These are phyloP conservation scores for Euphorbia tirucalli DNA, from an alignment of 345 rosid genomes.

Conservation along the genomic window DNA sequence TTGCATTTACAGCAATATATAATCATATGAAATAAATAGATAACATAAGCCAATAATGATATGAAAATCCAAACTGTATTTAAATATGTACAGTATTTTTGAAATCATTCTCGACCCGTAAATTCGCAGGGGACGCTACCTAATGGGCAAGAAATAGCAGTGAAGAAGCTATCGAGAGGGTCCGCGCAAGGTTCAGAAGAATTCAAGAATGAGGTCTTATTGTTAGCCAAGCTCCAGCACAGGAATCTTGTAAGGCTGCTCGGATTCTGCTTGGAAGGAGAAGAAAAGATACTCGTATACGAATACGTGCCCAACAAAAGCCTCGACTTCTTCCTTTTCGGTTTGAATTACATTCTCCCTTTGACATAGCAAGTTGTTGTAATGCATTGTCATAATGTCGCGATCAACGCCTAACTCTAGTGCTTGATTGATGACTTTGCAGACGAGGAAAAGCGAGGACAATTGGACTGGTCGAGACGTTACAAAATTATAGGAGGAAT, in stretches of 20 bases:
- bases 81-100: too few species aligned
- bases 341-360: too few species aligned
- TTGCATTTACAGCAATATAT: too few species aligned
- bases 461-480: slow-evolving; percentile 21
- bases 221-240: slow-evolving; percentile 52
- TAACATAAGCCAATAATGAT: too few species aligned
- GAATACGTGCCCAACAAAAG: slow-evolving; percentile 50
- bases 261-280: slow-evolving; percentile 47
- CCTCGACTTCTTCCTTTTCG: slow-evolving; percentile 41
- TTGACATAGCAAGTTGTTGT: not conserved
- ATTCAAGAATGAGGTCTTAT: slow-evolving; percentile 45
- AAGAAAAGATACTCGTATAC: slow-evolving; percentile 51
- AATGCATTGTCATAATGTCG: too few species aligned
- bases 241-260: slow-evolving; percentile 45
- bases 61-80: too few species aligned
- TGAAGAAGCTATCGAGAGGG: slow-evolving; percentile 41
- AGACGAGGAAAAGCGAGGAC: slow-evolving; percentile 14
- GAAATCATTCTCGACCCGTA: slow-evolving; percentile 37
- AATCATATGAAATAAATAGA: too few species aligned
- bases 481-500: slow-evolving; percentile 25
- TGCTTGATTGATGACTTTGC: not conserved
- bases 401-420: too few species aligned
- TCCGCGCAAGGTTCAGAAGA: slow-evolving; percentile 50
- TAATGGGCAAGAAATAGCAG: slow-evolving; percentile 10
- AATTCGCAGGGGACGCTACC: not conserved